Conservation (phyloP, 192 early-diverging fungal genomes). For the Coemansia sp. region DNA sequence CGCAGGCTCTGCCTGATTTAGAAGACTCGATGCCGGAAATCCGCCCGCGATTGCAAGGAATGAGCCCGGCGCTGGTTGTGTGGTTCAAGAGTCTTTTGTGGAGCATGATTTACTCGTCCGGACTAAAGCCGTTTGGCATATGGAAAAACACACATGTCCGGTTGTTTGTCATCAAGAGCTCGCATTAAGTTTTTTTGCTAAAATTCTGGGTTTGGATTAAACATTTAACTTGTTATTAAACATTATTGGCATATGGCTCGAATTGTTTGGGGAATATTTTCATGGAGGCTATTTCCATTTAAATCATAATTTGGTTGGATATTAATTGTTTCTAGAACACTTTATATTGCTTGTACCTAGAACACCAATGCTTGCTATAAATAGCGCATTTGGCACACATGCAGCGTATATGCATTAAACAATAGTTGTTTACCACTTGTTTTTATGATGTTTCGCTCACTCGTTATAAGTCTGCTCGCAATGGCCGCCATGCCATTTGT, state of each 20-base stretch:
- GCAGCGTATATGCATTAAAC: no score
- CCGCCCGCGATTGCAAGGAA: slow-evolving; percentile 60
- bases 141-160: slow-evolving; percentile 67
- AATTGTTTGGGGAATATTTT: no score
- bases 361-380: no score
- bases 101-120: slow-evolving; percentile 67
- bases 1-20: slow-evolving; percentile 32
- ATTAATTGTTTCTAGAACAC: no score
- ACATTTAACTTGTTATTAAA: no score
- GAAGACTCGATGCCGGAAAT: slow-evolving; percentile 56
- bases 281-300: no score
- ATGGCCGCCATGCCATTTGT: not conserved
- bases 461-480: not conserved
- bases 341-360: no score
- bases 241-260: no score
- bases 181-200: not conserved
- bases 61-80: slow-evolving; percentile 59
- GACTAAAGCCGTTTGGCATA: slow-evolving; percentile 57
- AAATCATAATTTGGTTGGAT: no score
- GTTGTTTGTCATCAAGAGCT: slow-evolving; percentile 55
- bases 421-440: no score
- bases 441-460: not conserved
- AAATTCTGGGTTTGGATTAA: no score
- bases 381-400: no score
- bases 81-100: slow-evolving; percentile 72